Base-by-base conservation (phyloP, 2,329 filamentous ascomycete species). In the Penicillium sp. region DNA sequence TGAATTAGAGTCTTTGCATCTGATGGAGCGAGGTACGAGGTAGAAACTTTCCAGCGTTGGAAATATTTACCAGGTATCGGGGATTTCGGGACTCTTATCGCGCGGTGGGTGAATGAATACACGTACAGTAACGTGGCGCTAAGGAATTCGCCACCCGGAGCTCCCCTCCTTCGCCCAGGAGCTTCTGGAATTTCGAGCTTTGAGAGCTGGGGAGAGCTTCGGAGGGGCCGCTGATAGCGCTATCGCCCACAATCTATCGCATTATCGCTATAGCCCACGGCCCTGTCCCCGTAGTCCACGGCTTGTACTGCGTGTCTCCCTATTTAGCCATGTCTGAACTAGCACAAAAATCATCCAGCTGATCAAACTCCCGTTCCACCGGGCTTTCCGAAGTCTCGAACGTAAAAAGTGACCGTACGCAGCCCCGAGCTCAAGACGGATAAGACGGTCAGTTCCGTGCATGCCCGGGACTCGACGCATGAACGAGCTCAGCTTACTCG, bases 171-270 rank as follows among this genome's bases (percentile, higher is more conserved):
- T 53, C 48, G 44, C 41, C 25, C 31, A n/a, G 31, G 48, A 58
- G 56, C 58, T 61, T 61, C 58, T 58, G 55, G 58, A 62, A 56
- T 52, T 40, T 52, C 42, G 25, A 55, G 51, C 53, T 55, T 39
- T 13, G 44, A 53, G 51, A 57, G 54, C 56, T 62, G 57, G 57
- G 59, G 57, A 58, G 59, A 63, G 61, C 61, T 63, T 60, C 46
- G 51, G 61, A 62, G 61, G 61, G 57, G 57, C 61, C 60, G 60
- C 60, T 61, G 60, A 63, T 63, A 63, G 58, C 54, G 54, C 53
- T 63, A 63, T 62, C 61, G 53, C 39, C 39, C 39, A 41, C 38
- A 22, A 40, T 41, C 35, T 38, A 38, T 38, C 35, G 4, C 16
- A 38, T 38, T 38, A 38, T 38, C 35, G 35, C 35, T 13, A 30